Conservation (phyloP, 768 basidiomycete genomes). For the Serendipita sp. region DNA sequence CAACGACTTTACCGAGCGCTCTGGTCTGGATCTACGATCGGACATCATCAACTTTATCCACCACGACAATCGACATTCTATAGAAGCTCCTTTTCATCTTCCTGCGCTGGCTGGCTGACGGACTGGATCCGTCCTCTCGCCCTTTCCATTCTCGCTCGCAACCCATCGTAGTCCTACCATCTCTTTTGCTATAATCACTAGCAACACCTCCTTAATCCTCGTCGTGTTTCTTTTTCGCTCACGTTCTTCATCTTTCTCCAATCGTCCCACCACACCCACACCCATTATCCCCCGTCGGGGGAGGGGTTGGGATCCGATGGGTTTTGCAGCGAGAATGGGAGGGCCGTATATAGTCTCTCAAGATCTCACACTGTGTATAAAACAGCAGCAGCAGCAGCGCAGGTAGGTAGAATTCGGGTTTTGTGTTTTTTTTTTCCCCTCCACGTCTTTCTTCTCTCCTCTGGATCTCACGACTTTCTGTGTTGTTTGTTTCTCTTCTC, state of each 20-base stretch:
- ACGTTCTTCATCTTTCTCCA: background rate
- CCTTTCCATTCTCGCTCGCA: background rate
- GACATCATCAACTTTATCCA: no score
- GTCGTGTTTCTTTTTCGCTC: background rate
- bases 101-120: background rate
- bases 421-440: background rate
- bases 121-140: background rate
- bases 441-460: background rate
- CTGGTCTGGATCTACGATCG: no score
- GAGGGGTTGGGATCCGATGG: no score
- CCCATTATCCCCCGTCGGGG: no score
- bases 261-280: no score
- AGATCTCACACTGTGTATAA: no score
- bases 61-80: background rate
- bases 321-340: background rate
- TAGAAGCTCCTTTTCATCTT: background rate
- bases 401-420: no score
- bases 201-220: background rate
- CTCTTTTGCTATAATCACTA: background rate
- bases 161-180: background rate
- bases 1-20: no score
- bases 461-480: background rate
- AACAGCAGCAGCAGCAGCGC: no score
- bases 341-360: background rate
- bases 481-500: no score